Base-by-base conservation (phyloP, 2,329 filamentous ascomycete genomes). In the Coniosporium tulheliwenetii region DNA sequence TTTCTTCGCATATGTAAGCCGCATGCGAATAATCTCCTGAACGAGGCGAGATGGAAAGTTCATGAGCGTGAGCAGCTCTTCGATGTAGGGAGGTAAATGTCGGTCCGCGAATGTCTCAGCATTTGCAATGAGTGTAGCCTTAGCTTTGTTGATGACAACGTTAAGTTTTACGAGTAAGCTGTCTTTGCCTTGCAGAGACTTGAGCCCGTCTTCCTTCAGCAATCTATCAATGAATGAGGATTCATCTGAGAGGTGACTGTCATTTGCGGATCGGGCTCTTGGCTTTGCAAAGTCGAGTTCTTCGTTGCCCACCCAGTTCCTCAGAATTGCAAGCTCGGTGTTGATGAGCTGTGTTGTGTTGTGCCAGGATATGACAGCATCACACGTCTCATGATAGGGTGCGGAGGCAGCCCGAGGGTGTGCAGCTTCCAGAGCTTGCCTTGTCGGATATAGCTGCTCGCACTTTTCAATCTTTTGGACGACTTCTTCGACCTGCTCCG, bases 321-420 rank as follows among this genome's bases (percentile, higher is more conserved):
- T 87, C 47, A 98, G 62, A 47, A 96, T 87, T 10, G 79, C 78
- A 44, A 98, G 73, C 59, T 98, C 85, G 2, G 85, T 94, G 58
- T 93, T 94, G 69, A 98, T 96, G 55, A 94, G 77, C 55, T 89
- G 79, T 30, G 87, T 95, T 39, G 87, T 95, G 61, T 96, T 98
- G 67, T 94, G 81, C 91, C 91, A 98, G 2, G 89, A 80, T 45
- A 94, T 77, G 48, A 98, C 81, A 38, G 89, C 81, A 56, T 93
- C 83, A 53, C 82, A 91, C 26, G 85, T 85, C 45, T 87, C 80
- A 45, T 74, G 71, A 62, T 87, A 98, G 29, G 79, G 73, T 29
- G 75, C 70, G 1, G 86, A 93, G 26, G 75, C 78, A 40, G 85
- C 83, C 34, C 80, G 66, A 16, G 85, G 81, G 56, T 95, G 82